Evolutionary conservation across 2,329 filamentous ascomycete species (phyloP), one percentile per base, ranked within the genome.

Genomic region (Hirsutella thompsonii): DNA sequence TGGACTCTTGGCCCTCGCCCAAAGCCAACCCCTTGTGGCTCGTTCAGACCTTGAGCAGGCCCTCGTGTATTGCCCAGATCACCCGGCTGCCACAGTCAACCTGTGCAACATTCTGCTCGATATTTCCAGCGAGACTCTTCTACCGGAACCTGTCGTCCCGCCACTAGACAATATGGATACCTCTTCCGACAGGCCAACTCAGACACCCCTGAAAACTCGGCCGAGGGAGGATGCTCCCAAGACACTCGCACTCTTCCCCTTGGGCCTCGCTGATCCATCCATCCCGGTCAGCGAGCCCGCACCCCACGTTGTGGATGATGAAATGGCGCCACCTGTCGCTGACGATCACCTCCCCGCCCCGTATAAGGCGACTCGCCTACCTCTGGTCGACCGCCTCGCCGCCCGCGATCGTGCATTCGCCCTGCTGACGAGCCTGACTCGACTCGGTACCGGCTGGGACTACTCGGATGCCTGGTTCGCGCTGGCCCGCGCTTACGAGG

Each of bases 391-490:
- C 57, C 78, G 88, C 10, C 75, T 96, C n/a, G 85, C 89, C 3
- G 85, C 89, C 14, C 79, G 90, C 18, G 92, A 96, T 56, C 76
- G 92, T 39, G 92, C 92, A 0, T 92, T 88, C 55, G 83, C 81
- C 11, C 70, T 98, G 14, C 68, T 98, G 3, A 83, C 83, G 0
- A 76, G 79, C 0, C 66, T 96, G 40, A 96, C 89, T 2, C 93
- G 88, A 57, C 74, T 89, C 8, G 90, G 90, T 8, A 72, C 69
- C 11, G 85, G 87, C 0, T 98, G 92, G 92, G 90, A 95, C 60
- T 76, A 82, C 57, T 80, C 85, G 0, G 92, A 96, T 56, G 92
- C 90, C 5, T 98, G 92, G 92, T 90, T 87, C 54, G 76, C 83
- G 4, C 72, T 98, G 28, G 85, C 88, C 1, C 72, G 87, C 47